These are phyloP conservation scores for Biancaea sappan DNA, from an alignment of 306 rosid genomes.

Conservation along the genomic window DNA sequence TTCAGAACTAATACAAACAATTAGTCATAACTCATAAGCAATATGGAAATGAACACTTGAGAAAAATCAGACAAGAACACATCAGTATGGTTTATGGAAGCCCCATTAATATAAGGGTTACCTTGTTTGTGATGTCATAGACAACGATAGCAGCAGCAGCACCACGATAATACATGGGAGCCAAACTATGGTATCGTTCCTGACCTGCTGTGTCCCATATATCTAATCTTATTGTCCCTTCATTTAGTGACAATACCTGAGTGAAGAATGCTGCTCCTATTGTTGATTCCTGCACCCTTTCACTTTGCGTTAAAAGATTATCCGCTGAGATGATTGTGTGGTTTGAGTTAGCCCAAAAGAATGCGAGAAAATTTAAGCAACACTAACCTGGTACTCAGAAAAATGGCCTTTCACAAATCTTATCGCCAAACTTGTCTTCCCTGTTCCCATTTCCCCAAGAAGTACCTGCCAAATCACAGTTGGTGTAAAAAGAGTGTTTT, in stretches of 20 bases:
- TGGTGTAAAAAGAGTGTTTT: neutral
- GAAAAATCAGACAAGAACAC: neutral
- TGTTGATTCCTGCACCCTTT: slow-evolving; percentile 72
- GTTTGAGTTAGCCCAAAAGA: neutral
- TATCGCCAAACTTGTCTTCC: slow-evolving; percentile 84
- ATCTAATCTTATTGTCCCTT: slow-evolving; percentile 78
- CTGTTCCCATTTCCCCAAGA: slow-evolving; percentile 92
- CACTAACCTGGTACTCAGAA: slow-evolving; percentile 72
- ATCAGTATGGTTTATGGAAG: neutral
- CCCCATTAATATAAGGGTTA: neutral
- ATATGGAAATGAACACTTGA: neutral
- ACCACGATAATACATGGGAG: slow-evolving; percentile 95
- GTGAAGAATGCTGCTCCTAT: slow-evolving; percentile 93
- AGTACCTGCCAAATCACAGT: slow-evolving; percentile 54
- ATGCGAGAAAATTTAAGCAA: neutral
- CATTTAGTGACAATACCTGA: slow-evolving; percentile 74
- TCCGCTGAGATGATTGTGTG: no score
- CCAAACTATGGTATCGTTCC: slow-evolving; percentile 88
- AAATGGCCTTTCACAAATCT: slow-evolving; percentile 88
- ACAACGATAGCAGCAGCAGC: slow-evolving; percentile 86
- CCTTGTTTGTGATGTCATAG: slow-evolving; percentile 72
- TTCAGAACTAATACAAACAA: neutral
- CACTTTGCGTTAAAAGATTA: neutral
- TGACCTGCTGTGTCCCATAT: slow-evolving; percentile 98
- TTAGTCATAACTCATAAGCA: neutral